Percentiles rank a stretch among this genome's conserved stretches.
phyloP scores from a whole-genome alignment of 306 rosid genomes.

The Glycyrrhiza uralensis region DNA sequence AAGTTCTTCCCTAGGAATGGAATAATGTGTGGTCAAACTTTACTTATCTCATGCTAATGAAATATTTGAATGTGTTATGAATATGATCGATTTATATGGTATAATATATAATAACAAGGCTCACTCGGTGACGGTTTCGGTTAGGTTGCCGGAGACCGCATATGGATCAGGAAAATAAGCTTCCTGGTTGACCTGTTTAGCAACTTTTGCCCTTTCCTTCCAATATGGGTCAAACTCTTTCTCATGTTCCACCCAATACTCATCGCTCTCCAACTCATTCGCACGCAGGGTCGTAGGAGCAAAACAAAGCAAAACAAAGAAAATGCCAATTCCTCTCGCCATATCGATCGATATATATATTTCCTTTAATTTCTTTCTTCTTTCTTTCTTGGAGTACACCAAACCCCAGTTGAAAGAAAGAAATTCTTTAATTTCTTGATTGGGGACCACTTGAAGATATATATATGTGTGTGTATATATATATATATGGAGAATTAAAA shows the following conservation, averaged over 20 bases:
- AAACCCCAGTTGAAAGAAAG: too few relatives aligned
- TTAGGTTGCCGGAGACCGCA: conserved; percentile 36
- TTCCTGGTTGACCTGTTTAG: neutral
- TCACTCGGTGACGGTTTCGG: conserved; percentile 38
- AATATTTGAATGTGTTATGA: neutral
- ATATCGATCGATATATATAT: too few relatives aligned
- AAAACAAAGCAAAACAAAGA: conserved; percentile 22
- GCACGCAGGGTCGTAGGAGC: conserved; percentile 36
- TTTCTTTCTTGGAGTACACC: too few relatives aligned
- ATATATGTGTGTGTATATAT: too few relatives aligned
- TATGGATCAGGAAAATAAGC: conserved; percentile 45
- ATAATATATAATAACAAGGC: neutral
- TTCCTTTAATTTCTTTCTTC: too few relatives aligned
- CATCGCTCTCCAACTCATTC: neutral
- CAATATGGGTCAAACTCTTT: conserved; percentile 48
- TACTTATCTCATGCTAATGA: neutral
- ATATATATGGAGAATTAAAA: too few relatives aligned
- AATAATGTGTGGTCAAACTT: too few relatives aligned
- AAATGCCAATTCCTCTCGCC: neutral
- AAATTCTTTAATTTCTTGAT: too few relatives aligned
- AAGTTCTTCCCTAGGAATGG: too few relatives aligned
- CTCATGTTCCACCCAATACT: neutral
- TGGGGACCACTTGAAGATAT: too few relatives aligned
- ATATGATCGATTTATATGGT: neutral
- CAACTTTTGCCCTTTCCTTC: conserved; percentile 38